Base-by-base conservation (phyloP, 2,329 filamentous ascomycete species). In the Phialophora verrucosa region DNA sequence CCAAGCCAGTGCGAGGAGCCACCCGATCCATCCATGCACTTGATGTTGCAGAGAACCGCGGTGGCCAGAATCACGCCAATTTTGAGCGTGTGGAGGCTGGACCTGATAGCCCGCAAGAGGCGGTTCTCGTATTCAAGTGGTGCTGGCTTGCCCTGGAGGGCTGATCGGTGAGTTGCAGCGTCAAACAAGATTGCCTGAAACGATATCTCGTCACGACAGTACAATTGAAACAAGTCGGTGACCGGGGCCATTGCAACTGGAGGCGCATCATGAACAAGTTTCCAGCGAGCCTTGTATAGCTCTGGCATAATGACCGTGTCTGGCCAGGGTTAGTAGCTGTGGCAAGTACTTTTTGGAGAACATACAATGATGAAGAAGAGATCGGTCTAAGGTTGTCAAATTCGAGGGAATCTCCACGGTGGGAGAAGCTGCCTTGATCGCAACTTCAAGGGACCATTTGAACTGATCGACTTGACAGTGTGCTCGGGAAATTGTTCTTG, bases 121-220 rank as follows among this genome's bases (percentile, higher is more conserved):
- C 29, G 47, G 29, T 61, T 61, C 6, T 61, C 58, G 58, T 51
- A 53, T 47, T 61, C 58, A 20, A 61, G 44, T 2, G 58, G 58
- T 20, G 58, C 44, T 42, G 47, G 29, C 20, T 35, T 53, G n/a
- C 58, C 58, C 58, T 42, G 58, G 14, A 61, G 58, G 32, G 58
- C 58, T 27, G 58, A 51, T 14, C 58, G 47, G 38, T 61, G 58
- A 53, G 47, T 61, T 2, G 58, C 58, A 1, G 58, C 58, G 23
- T 61, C 58, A 29, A 61, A 61, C 44, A 61, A 20, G n/a, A 61
- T 53, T 29, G 58, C 58, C 25, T 49, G 58, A 25, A 61, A 61
- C 8, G 58, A 61, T 49, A 61, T 50, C 47, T 61, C 47, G 58
- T 61, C 58, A n/a, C 58, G 58, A 27, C 47, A 61, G 47, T 61